Evolutionary conservation across 2,329 filamentous ascomycete species (phyloP).

Genomic region (Colletotrichum theobromicola): DNA sequence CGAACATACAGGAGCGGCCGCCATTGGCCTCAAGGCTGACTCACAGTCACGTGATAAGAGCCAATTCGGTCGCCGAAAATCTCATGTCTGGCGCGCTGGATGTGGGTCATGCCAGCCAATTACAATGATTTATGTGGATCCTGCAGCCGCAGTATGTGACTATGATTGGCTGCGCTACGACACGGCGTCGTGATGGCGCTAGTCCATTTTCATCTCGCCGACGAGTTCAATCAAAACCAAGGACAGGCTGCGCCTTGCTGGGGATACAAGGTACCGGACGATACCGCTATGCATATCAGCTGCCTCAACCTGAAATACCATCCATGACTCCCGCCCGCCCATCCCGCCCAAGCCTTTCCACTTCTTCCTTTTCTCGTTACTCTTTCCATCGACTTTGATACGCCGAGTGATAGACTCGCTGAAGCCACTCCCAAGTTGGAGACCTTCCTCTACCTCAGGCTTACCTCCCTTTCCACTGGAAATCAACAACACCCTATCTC

Average conservation of each 20-base stretch:
- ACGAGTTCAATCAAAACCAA: slow-evolving; percentile 29
- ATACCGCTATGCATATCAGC: not conserved
- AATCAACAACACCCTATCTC: not conserved
- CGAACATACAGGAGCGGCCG: not conserved
- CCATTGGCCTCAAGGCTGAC: slow-evolving; percentile 23
- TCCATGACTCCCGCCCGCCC: slow-evolving; percentile 26
- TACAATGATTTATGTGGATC: not conserved
- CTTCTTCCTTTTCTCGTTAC: not conserved
- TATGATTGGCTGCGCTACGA: slow-evolving; percentile 32
- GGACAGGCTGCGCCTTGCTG: slow-evolving; percentile 22
- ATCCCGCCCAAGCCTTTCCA: not conserved
- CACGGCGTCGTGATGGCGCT: slow-evolving; percentile 26
- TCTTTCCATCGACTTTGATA: not conserved
- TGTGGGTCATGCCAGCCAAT: slow-evolving; percentile 35
- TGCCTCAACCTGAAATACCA: slow-evolving; percentile 26
- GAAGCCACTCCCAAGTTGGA: slow-evolving; percentile 11
- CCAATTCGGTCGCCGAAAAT: slow-evolving; percentile 38
- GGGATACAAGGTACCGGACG: not conserved
- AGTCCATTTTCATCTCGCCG: slow-evolving; percentile 48
- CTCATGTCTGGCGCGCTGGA: slow-evolving; percentile 29
- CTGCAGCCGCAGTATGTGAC: rapidly evolving
- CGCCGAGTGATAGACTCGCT: not conserved
- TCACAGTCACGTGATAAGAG: slow-evolving; percentile 23
- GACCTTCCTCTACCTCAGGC: not conserved
- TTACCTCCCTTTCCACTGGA: not conserved